phyloP scores from a whole-genome alignment of 2,329 filamentous ascomycete species.

The Phoma sp. region DNA sequence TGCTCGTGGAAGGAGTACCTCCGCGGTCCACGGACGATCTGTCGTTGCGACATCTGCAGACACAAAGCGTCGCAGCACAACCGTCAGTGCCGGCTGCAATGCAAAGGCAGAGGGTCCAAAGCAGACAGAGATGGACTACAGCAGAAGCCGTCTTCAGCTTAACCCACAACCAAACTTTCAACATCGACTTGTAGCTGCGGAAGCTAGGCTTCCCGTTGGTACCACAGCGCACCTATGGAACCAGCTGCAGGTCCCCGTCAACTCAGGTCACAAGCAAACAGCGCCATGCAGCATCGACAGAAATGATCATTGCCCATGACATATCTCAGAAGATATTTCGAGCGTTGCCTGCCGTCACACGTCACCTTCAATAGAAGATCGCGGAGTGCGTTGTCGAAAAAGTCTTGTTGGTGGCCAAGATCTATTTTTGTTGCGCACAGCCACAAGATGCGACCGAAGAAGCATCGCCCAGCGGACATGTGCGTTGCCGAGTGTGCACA shows the following conservation, averaged over 20 bases:
- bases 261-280: neutral
- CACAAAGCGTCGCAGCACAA: conserved; percentile 4
- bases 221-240: neutral
- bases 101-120: neutral
- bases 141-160: neutral
- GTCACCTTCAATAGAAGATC: conserved; percentile 11
- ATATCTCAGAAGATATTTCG: neutral
- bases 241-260: neutral
- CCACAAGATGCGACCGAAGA: conserved; percentile 17
- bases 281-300: neutral
- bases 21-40: neutral
- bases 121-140: neutral
- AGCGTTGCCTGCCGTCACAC: conserved; percentile 12
- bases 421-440: conserved; percentile 20
- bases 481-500: conserved; percentile 3
- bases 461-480: conserved; percentile 13
- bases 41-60: conserved; percentile 6
- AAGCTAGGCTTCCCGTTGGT: neutral
- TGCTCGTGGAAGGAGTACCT: neutral
- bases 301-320: neutral
- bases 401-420: conserved; percentile 17
- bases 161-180: neutral
- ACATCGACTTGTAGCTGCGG: neutral
- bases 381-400: conserved; percentile 12
- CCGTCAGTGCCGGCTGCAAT: neutral